phyloP scores from a whole-genome alignment of 352 stramenopile genomes.

The Globisporangium abappressorium region DNA sequence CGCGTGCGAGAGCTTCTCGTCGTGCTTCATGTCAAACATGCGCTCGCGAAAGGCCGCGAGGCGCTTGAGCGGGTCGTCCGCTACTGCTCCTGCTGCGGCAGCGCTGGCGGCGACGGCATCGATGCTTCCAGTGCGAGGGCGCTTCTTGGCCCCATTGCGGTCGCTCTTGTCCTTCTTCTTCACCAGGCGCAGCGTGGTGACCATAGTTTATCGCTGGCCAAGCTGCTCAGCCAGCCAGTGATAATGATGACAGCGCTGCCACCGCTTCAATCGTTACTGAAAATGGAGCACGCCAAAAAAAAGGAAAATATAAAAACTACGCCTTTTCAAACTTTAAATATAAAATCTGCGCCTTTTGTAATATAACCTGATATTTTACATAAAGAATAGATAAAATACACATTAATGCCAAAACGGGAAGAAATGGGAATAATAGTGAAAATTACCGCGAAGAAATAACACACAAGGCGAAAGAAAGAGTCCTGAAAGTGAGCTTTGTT shows the following conservation, averaged over 20 bases:
- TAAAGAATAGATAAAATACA: too few species aligned
- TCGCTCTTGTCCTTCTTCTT: slow-evolving; percentile 7
- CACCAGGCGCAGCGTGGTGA: slow-evolving; percentile 5
- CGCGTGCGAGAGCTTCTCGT: slow-evolving; percentile 9
- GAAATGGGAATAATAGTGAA: too few species aligned
- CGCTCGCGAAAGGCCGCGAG: slow-evolving; percentile 45
- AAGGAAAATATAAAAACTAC: too few species aligned
- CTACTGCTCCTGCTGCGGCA: slow-evolving; percentile 15
- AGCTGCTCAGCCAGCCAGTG: neutral
- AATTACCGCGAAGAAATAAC: too few species aligned
- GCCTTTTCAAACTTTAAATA: too few species aligned
- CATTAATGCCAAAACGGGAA: too few species aligned
- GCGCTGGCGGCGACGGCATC: neutral
- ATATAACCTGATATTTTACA: too few species aligned
- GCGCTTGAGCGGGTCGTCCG: slow-evolving; percentile 32
- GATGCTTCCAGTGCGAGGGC: slow-evolving; percentile 32
- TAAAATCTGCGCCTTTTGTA: too few species aligned
- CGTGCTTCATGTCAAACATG: slow-evolving; percentile 53
- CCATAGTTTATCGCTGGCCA: neutral
- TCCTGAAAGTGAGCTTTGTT: too few species aligned
- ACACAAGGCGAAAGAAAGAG: too few species aligned
- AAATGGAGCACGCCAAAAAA: slow-evolving; percentile 10
- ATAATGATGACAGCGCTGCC: neutral
- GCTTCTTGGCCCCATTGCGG: slow-evolving; percentile 25
- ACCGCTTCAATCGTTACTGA: neutral